Base-by-base conservation (phyloP, 805 yeast species). In the Candida cerambycidarum region DNA sequence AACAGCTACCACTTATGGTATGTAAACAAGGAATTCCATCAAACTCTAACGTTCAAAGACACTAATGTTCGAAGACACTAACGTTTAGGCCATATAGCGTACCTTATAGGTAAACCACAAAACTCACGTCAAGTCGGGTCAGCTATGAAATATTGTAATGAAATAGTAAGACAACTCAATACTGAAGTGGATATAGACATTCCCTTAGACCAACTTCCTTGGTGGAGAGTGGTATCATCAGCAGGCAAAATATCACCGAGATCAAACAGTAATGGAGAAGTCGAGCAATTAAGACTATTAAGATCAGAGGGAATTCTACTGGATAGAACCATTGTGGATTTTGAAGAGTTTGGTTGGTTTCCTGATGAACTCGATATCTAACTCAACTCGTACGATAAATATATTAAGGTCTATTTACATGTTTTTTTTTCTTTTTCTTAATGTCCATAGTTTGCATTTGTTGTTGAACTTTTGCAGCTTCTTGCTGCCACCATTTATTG, bases 401-500 rank as follows among this genome's bases (percentile, higher is more conserved):
- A 18, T 23, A 12, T 21, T 29, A 13, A 19, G 21, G 23, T 31
- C 32, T 30, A 30, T 38, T 30, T 38, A 30, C 27, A 30, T 21
- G 32, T 38, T 16, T 30, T 23, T 34, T 41, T 24, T 35, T 33
- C 35, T 41, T 41, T 30, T 41, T 41, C 16, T 41, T 41, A 10
- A 41, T 19, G 11, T 41, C 36, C 15, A 43, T 16, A 7, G 18
- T 35, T 33, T 42, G 43, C 61, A 65, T 55, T 47, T 59, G 63
- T 38, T 53, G 57, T 56, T 84, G 92, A 6, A 83, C 84, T 39
- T 75, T 69, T n/a, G 70, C 69, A 42, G 88, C 74, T 55, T 89
- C 96, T 50, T 78, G 80, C 28, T 78, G 84, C 90, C 95, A 89
- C 97, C 97, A 89, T 46, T 67, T 75, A 21, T 83, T 89, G 67